These are phyloP conservation scores for Hirsutella rhossiliensis DNA, from an alignment of 2,329 filamentous ascomycete species.

Conservation along the genomic window DNA sequence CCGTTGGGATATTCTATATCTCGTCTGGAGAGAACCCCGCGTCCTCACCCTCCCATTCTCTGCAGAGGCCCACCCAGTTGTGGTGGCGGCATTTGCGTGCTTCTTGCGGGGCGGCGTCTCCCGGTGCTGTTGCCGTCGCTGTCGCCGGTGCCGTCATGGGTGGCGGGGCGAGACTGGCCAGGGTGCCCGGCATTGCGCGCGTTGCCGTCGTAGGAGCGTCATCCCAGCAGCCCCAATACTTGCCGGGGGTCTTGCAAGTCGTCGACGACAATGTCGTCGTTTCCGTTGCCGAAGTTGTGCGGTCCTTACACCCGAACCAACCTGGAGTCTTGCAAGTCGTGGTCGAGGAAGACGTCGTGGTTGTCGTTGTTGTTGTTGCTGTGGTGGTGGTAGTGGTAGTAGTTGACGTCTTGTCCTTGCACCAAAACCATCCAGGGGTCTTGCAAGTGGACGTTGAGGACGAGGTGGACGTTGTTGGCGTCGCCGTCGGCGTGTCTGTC, in stretches of 20 bases:
- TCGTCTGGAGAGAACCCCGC: constrained; percentile 17
- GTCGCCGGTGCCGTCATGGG: constrained; percentile 19
- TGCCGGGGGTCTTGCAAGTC: constrained; percentile 38
- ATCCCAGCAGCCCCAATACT: constrained; percentile 46
- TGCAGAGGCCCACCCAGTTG: constrained; percentile 30
- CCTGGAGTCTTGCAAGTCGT: constrained; percentile 4
- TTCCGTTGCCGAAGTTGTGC: constrained; percentile 14
- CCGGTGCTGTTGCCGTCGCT: constrained; percentile 7
- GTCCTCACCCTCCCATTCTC: constrained; percentile 19
- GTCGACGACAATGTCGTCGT: constrained; percentile 14
- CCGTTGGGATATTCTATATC: constrained; percentile 10
- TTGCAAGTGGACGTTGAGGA: constrained; percentile 43
- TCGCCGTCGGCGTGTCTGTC: constrained; percentile 28
- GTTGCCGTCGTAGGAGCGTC: constrained; percentile 20
- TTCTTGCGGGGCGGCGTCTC: constrained; percentile 14
- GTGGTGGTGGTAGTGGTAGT: constrained; percentile 21
- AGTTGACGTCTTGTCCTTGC: constrained; percentile 34
- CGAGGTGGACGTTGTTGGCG: constrained; percentile 33
- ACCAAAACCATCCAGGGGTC: constrained; percentile 56
- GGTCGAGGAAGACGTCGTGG: constrained; percentile 17
- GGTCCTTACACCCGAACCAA: constrained; percentile 1
- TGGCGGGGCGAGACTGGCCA: constrained; percentile 13
- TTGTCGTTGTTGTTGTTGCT: constrained; percentile 9
- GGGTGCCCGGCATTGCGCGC: constrained; percentile 9
- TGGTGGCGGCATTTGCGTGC: constrained; percentile 21